These are phyloP conservation scores for Calycina marina DNA, from an alignment of 2,329 filamentous ascomycete species.

Conservation along the genomic window DNA sequence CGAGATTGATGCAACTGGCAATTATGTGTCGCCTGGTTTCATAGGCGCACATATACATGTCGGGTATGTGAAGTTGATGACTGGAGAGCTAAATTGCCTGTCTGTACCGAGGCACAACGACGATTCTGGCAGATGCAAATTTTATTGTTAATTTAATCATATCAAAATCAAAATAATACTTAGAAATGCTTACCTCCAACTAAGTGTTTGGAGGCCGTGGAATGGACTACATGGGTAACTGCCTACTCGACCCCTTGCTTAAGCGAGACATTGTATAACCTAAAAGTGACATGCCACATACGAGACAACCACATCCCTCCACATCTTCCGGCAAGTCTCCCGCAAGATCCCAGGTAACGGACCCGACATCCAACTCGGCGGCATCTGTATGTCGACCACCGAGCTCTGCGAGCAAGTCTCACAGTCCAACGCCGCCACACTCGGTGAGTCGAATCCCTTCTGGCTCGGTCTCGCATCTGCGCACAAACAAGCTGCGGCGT, in stretches of 20 bases:
- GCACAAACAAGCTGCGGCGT: slow-evolving; percentile 14
- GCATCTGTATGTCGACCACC: slow-evolving; percentile 8
- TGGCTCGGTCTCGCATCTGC: slow-evolving; percentile 14
- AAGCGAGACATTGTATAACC: too few species aligned
- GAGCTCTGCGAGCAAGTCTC: slow-evolving; percentile 14
- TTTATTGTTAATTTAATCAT: slow-evolving; percentile 17
- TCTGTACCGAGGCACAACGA: slow-evolving; percentile 16
- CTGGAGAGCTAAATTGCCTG: slow-evolving; percentile 10
- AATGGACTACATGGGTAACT: slow-evolving; percentile 17
- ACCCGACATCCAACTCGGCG: slow-evolving; percentile 15
- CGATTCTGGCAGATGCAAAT: slow-evolving; percentile 15
- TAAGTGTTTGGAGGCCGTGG: slow-evolving; percentile 12
- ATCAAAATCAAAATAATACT: too few species aligned
- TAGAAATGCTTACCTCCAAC: too few species aligned
- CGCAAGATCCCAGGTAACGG: slow-evolving; percentile 14
- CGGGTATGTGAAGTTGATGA: slow-evolving; percentile 14
- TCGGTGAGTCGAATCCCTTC: slow-evolving; percentile 16
- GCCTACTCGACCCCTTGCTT: too few species aligned
- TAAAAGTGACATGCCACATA: too few species aligned
- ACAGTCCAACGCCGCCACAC: slow-evolving; percentile 10
- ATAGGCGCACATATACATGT: slow-evolving; percentile 17
- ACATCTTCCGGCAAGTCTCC: slow-evolving; percentile 14
- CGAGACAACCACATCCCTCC: slow-evolving; percentile 10
- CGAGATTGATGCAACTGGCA: slow-evolving; percentile 11
- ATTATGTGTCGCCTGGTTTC: slow-evolving; percentile 13